Evolutionary conservation across 192 early-diverging fungal genomes (phyloP), one percentile per base, ranked within the genome.

Genomic region (Linnemannia hyalina): DNA sequence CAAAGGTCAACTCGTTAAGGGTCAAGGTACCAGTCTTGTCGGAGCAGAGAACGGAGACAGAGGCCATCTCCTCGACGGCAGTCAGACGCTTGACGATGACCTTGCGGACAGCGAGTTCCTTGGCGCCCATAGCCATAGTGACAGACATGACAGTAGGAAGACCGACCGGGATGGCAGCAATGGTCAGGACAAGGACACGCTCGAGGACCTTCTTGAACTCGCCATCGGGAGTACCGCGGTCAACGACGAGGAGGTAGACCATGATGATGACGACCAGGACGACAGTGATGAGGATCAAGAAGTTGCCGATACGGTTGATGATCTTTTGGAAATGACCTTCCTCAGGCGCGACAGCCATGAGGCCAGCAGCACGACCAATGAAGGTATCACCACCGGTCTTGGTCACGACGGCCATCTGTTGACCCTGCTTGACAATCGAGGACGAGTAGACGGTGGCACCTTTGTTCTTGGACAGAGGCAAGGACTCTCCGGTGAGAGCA

Each of bases 241-340:
- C 90, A 9, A 85, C 82, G 47, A 93, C 85, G 71, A 95, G 78
- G 55, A 95, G 87, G 80, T 92, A 94, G 65, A 95, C 82, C 82
- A 97, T 93, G 78, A 97, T 94, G 76, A 98, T 94, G 35, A 94
- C 60, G 63, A 96, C 95, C 73, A 95, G 89, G 35, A 94, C 89
- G 52, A 93, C 86, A n/a, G 95, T 96, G 81, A 97, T 95, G 76
- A 94, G 86, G 63, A 99, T 94, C 47, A 98, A 90, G 80, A 98
- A 97, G 91, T 98, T 97, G 40, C 97, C 97, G 76, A 99, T 98
- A 78, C 91, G 89, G 86, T 95, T 96, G 92, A 98, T 95, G 72
- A 98, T 92, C 90, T 97, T 99, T 87, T 99, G 97, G 91, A 99
- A 99, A 88, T 98, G 97, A 75, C 97, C 97, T 85, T 95, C 92